Percentiles rank a stretch among this genome's conserved stretches.
These are phyloP conservation scores for Candolleomyces eurysporus DNA, from an alignment of 768 basidiomycete genomes.

Conservation along the genomic window DNA sequence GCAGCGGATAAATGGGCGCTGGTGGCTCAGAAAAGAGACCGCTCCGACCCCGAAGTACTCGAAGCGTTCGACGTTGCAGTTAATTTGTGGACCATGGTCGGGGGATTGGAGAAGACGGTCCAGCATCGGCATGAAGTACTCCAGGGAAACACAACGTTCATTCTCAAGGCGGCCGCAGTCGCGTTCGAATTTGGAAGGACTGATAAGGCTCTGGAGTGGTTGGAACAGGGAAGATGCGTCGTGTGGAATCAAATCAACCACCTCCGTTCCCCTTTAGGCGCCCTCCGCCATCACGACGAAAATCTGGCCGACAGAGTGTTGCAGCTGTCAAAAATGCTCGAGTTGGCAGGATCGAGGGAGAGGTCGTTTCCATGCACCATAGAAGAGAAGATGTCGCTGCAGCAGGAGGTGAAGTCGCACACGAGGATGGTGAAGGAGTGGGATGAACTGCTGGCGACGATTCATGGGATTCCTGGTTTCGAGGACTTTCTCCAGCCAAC, in stretches of 20 bases:
- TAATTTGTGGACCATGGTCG: neutral
- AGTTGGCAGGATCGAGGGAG: neutral
- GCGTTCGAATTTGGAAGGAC: neutral
- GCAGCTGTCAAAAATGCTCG: neutral
- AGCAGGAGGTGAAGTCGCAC: neutral
- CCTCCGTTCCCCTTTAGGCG: neutral
- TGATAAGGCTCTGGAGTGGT: neutral
- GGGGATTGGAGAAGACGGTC: neutral
- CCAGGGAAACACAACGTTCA: neutral
- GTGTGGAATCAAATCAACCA: neutral
- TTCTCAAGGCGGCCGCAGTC: slow-evolving; percentile 6
- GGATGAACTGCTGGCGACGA: neutral
- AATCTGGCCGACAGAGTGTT: neutral
- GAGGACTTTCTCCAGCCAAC: neutral
- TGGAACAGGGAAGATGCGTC: neutral
- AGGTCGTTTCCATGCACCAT: neutral
- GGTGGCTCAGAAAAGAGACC: no score
- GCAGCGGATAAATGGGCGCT: neutral
- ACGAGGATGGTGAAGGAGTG: neutral
- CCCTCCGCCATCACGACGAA: neutral
- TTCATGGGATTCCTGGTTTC: neutral
- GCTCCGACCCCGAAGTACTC: no score
- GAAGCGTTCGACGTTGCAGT: neutral
- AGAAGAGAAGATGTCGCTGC: neutral
- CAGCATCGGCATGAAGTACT: neutral